Evolutionary conservation across 2,329 filamentous ascomycete species (phyloP), one percentile per base, ranked within the genome.

Genomic region (Aureobasidium pullulans): DNA sequence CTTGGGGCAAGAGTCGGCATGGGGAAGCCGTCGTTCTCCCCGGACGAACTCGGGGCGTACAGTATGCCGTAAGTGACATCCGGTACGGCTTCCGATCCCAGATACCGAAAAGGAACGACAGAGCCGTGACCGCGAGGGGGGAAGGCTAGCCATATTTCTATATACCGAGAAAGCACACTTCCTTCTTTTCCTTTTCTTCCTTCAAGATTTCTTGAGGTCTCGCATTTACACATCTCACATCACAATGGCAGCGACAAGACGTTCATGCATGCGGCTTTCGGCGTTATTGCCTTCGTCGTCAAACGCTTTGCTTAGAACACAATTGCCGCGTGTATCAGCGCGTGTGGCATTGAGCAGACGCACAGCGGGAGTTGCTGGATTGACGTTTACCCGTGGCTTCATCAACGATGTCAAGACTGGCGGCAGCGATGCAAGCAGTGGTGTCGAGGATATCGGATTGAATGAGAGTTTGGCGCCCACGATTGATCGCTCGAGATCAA

Each of bases 401-500:
- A 56, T 56, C 52, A 56, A 56, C 7, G 52, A 56, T 56, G 52
- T 40, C 19, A 56, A 46, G 52, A 15, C n/a, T 43, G 50, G 50
- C 13, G 15, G 16, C 8, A 34, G 13, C 23, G 3, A 23, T 23
- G 23, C 23, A 23, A 23, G 23, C 48, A 54, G 29, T 15, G 28
- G 8, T 32, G 37, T 44, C 5, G 52, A 50, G 1, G 28, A 31
- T 0, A 28, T 52, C 5, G 48, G 34, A 13, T 40, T 52, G 48
- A 44, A 46, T n/a, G 40, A 59, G 48, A 19, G 43, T 19, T n/a
- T 57, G 28, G 54, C 57, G 11, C 57, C 57, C 4, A 52, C 34
- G 9, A 50, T 52, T 19, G 46, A 52, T 3, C 64, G 69, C 43
- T 67, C 67, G n/a, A 62, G 66, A 40, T 68, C 66, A 46, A 73